Conservation (phyloP, 208 protist species). For the Borovskyia barvae region DNA sequence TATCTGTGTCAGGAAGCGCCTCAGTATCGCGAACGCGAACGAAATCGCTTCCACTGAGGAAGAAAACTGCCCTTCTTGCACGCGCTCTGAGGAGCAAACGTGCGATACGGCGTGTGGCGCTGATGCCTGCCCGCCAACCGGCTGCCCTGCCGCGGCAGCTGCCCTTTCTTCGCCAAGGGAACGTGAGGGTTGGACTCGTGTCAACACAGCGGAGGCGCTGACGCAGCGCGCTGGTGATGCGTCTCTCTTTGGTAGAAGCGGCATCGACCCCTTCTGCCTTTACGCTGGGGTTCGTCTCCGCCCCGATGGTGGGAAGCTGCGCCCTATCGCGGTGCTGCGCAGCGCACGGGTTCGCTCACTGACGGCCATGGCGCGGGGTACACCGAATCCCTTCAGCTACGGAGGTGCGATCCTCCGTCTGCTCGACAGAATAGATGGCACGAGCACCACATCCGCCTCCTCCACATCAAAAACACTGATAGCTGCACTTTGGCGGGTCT, state of each 20-base stretch:
- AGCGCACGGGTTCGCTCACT: conserved; percentile 21
- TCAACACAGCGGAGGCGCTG: neutral
- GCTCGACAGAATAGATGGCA: neutral
- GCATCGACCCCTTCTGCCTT: conserved; percentile 12
- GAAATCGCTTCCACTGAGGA: no score
- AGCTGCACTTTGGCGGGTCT: neutral
- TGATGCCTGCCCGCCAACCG: no score
- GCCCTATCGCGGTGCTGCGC: conserved; percentile 64
- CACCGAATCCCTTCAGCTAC: conserved; percentile 17
- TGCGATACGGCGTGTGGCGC: no score
- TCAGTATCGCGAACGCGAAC: neutral
- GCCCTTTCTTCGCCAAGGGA: no score
- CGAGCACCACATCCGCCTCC: neutral
- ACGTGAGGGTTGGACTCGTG: neutral
- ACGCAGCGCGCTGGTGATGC: conserved; percentile 1
- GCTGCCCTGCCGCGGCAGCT: no score
- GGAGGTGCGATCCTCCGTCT: neutral
- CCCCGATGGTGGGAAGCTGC: conserved; percentile 61
- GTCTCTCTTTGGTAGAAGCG: neutral
- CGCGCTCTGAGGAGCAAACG: no score
- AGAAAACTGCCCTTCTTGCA: no score
- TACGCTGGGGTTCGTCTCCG: conserved; percentile 63
- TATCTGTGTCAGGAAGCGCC: neutral
- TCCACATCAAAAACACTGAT: neutral
- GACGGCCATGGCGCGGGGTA: conserved; percentile 12